These are phyloP conservation scores for Colletotrichum lini DNA, from an alignment of 2,329 filamentous ascomycete genomes.

Conservation along the genomic window DNA sequence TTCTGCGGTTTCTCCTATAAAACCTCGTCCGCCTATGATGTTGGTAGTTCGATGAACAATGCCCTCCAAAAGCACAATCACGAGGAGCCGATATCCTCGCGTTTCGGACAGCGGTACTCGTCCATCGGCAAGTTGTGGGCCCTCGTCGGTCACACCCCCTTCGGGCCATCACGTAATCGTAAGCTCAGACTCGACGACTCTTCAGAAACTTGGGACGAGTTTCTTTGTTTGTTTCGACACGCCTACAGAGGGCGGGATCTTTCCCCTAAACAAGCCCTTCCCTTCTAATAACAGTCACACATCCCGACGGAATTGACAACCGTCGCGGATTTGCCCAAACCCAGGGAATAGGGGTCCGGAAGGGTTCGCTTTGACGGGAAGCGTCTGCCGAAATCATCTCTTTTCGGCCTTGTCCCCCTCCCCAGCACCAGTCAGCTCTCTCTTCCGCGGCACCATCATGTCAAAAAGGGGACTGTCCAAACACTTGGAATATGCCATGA, in stretches of 20 bases:
- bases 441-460: neutral
- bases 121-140: conserved; percentile 13
- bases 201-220: conserved; percentile 10
- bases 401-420: neutral
- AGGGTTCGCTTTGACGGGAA: neutral
- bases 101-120: conserved; percentile 1
- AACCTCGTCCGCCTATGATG: neutral
- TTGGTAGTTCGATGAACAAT: no score
- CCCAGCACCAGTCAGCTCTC: neutral
- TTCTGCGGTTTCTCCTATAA: neutral
- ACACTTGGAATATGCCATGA: conserved; percentile 19
- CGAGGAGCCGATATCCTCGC: neutral
- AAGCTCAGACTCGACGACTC: conserved; percentile 1
- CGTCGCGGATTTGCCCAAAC: neutral
- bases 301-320: neutral
- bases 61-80: no score
- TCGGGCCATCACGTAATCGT: neutral
- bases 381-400: neutral
- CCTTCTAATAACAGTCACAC: neutral
- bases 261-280: neutral
- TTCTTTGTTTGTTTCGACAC: conserved; percentile 1
- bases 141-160: neutral
- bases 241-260: neutral
- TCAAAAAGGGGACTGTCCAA: conserved; percentile 31
- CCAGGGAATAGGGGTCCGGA: neutral